Evolutionary conservation across 2,329 filamentous ascomycete species (phyloP).

Genomic region (Cladosporium sp.): DNA sequence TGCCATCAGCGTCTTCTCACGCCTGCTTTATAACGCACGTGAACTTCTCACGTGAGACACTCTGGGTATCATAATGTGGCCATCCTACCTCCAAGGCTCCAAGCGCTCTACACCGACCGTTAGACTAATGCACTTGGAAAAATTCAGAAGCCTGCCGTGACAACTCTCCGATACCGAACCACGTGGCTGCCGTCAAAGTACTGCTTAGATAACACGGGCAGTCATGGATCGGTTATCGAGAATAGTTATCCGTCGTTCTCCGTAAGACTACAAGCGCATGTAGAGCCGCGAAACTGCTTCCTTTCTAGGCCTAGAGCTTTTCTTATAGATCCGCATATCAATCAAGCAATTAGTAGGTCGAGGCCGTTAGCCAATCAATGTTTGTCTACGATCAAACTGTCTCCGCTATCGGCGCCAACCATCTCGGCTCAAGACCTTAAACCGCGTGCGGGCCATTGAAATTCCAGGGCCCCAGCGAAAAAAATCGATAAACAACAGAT

Average conservation of each 20-base stretch:
- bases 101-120: neutral
- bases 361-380: neutral
- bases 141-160: neutral
- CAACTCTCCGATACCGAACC: neutral
- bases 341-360: neutral
- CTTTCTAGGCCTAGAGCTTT: neutral
- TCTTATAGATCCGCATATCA: neutral
- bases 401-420: neutral
- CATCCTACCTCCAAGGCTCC: neutral
- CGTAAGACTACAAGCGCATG: neutral
- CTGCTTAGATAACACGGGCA: neutral
- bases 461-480: slow-evolving; percentile 1
- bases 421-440: slow-evolving; percentile 6
- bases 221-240: neutral
- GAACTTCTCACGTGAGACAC: neutral
- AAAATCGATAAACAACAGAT: neutral
- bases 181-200: neutral
- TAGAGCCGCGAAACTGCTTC: neutral
- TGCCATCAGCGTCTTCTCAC: neutral
- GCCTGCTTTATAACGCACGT: neutral
- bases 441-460: slow-evolving; percentile 1
- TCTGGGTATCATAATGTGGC: neutral
- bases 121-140: neutral
- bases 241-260: neutral
- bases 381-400: neutral